Evolutionary conservation across 345 rosid species (phyloP), one percentile per base, ranked within the genome.

Genomic region (Cardamine chenopodiifolia): DNA sequence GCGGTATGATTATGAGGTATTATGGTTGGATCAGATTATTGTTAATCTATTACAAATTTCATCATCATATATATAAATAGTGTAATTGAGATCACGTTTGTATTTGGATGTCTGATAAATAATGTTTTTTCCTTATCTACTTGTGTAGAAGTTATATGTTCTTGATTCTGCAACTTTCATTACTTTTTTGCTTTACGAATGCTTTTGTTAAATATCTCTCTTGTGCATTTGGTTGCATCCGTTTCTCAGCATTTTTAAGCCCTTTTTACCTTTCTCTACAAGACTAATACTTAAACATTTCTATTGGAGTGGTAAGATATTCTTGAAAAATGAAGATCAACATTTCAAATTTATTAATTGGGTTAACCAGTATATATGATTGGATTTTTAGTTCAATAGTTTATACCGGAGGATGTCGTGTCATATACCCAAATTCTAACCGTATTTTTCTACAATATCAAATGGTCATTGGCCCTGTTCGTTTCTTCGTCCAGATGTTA

Each of bases 31-130:
- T 63, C 77, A 37, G 4, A 67, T 40, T 39, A 49, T 74, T 74
- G 60, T 66, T 31, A 47, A 74, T 35, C 61, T 18, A 13, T 75
- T 60, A 32, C 66, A 44, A 44, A 2, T 23, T 69, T 31, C 64
- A 52, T 68, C 55, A 28, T 58, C 25, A 18, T 65, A 28, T 19
- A 54, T 26, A 54, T n/a, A 39, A 29, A 53, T 29, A 49, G 32
- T 76, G 74, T 61, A 61, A 52, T 13, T 32, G 49, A 75, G 63
- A 61, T 75, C 44, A 76, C 57, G 31, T 61, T 62, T 39, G 54
- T 68, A 50, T 68, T 37, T 50, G 44, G 25, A 37, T 76, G 74
- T 76, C 47, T 53, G 65, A 76, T 76, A 76, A 76, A 76, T 76
- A 69, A 76, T 68, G 64, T 52, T 34, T 44, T 39, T 44, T 17